Evolutionary conservation across 192 early-diverging fungal species (phyloP).

Genomic region (Polychytrium aggregatum): DNA sequence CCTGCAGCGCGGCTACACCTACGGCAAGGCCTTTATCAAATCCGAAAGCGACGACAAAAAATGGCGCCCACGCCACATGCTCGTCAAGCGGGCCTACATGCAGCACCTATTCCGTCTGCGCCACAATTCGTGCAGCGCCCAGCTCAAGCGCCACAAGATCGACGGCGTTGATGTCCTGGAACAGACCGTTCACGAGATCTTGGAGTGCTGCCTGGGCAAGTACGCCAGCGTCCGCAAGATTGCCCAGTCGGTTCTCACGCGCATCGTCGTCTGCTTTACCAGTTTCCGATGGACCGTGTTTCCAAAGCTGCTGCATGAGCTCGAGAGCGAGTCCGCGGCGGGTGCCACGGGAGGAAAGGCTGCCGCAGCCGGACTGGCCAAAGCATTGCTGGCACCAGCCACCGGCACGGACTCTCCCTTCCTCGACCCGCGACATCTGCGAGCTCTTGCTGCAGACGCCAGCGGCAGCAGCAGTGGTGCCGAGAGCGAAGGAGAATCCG

Average conservation of each 20-base stretch:
- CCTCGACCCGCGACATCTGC: no score
- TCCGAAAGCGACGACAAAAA: no score
- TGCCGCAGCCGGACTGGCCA: no score
- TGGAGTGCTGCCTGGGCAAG: constrained; percentile 36
- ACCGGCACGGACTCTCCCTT: no score
- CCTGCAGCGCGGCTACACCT: constrained; percentile 1
- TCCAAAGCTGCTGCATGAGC: constrained; percentile 18
- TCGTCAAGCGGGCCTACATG: constrained; percentile 35
- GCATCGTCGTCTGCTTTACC: neutral
- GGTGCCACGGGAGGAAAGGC: no score
- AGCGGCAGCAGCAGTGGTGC: no score
- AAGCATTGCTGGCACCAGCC: no score
- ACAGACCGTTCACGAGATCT: constrained; percentile 42
- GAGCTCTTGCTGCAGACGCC: no score
- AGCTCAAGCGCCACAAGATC: no score
- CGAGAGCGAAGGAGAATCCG: constrained; percentile 24
- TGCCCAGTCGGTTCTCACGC: constrained; percentile 11
- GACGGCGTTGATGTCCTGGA: no score
- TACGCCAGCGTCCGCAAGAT: constrained; percentile 24
- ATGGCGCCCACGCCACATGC: constrained; percentile 37
- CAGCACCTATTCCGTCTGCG: constrained; percentile 43
- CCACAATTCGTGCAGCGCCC: constrained; percentile 44
- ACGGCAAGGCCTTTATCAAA: constrained; percentile 2
- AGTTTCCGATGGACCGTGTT: neutral
- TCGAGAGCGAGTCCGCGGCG: neutral